Evolutionary conservation across 768 basidiomycete genomes (phyloP).

Genomic region (Mycena indigotica): DNA sequence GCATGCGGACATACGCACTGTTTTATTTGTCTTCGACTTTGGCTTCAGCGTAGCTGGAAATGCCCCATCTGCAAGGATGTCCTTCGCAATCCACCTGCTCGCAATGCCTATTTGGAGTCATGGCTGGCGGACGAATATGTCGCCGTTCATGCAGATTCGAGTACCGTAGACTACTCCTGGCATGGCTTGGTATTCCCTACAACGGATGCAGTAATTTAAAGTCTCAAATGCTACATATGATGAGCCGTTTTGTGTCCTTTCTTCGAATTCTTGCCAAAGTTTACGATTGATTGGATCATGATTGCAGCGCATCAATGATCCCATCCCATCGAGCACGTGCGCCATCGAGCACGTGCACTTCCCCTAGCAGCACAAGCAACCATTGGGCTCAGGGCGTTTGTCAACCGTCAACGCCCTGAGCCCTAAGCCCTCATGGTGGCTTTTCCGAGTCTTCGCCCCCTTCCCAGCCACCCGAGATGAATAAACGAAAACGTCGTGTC

Average conservation of each 20-base stretch:
- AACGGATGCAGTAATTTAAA: background rate
- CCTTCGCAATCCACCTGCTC: background rate
- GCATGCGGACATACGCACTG: slow-evolving; percentile 10
- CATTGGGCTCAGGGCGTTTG: too few relatives aligned
- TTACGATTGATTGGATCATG: background rate
- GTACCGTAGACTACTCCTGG: background rate
- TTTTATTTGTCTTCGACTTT: slow-evolving; percentile 1
- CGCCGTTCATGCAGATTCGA: background rate
- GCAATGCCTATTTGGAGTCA: background rate
- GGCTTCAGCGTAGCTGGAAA: slow-evolving; percentile 2
- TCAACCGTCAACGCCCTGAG: too few relatives aligned
- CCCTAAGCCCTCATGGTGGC: too few relatives aligned
- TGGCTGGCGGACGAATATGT: background rate
- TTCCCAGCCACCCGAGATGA: too few relatives aligned
- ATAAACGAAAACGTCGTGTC: too few relatives aligned
- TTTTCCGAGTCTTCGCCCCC: too few relatives aligned
- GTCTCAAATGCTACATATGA: background rate
- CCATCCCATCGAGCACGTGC: background rate
- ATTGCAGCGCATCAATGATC: background rate
- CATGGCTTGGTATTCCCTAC: background rate
- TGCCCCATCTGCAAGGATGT: background rate
- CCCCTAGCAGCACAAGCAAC: background rate
- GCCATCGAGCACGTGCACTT: background rate
- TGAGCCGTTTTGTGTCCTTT: background rate
- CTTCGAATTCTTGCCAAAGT: background rate